phyloP scores from a whole-genome alignment of 257 asterid genomes.

The Solanum chilense region DNA sequence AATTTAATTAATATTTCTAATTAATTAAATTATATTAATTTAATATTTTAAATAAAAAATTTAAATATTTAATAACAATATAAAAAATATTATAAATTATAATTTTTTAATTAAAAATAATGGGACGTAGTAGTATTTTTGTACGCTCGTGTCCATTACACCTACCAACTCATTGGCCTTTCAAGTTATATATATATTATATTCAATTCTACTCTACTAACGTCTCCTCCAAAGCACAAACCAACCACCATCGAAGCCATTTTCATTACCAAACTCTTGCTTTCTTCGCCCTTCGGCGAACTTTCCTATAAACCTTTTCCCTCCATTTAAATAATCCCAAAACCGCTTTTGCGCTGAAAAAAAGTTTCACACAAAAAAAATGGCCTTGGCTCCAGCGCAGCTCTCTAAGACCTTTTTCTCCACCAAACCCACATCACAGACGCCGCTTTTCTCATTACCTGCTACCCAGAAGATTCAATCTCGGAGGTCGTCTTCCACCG shows the following conservation, averaged over 20 bases:
- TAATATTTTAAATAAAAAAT: too few relatives aligned
- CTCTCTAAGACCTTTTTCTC: constrained; percentile 53
- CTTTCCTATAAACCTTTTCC: constrained; percentile 20
- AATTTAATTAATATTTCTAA: too few relatives aligned
- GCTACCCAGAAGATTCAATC: constrained; percentile 21
- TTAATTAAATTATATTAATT: too few relatives aligned
- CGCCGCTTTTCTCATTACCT: constrained; percentile 27
- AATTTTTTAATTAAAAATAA: too few relatives aligned
- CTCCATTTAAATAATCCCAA: neutral
- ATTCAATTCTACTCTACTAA: neutral
- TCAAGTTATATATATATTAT: neutral
- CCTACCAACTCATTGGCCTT: neutral
- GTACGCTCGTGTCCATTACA: neutral
- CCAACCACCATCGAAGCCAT: constrained; percentile 2
- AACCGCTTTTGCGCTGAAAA: neutral
- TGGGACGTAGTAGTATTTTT: too few relatives aligned
- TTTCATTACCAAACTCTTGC: neutral
- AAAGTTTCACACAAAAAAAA: neutral
- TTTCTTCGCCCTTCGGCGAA: constrained; percentile 57
- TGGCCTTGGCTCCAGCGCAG: constrained; percentile 56
- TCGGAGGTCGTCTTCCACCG: constrained; percentile 19
- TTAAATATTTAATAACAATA: too few relatives aligned
- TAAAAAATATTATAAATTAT: too few relatives aligned
- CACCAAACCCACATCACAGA: constrained; percentile 40
- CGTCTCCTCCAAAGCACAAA: constrained; percentile 15